Base-by-base conservation (phyloP, 768 basidiomycete species). In the Pulveroboletus sp. region DNA sequence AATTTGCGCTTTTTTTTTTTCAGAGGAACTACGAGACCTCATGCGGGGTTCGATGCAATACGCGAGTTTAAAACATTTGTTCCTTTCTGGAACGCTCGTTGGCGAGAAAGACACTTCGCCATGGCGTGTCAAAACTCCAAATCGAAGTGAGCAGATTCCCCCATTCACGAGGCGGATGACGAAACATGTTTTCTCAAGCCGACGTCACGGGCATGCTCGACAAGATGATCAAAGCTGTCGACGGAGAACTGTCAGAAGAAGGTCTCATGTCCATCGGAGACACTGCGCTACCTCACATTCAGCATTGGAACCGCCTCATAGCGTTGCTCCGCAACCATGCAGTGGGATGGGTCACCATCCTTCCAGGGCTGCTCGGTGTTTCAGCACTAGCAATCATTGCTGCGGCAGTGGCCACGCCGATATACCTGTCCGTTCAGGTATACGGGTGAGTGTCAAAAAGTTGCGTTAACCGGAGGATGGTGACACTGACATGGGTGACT, bases 231-330 rank as follows among this genome's bases (percentile, higher is more conserved):
- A 35, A 17, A 7, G 9, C 11, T n/a, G 9, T 35, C 17, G 16
- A 35, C 17, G 42, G 27, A 11, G 45, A 50, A 13, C 19, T 55
- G 8, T 48, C 37, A 0, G 39, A 57, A 27, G 55, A 50, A 13
- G 39, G 49, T 22, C 45, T 54, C 5, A 26, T 53, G 43, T 38
- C 49, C 7, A 40, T 54, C n/a, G 57, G 51, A 0, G 49, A 54
- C 11, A 14, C 30, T 4, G 30, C 45, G 13, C 29, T 50, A 7
- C 51, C 51, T 0, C 51, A 58, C 42, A 54, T 58, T 17, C 40
- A 38, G 7, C 46, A 53, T 19, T 45, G 51, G 55, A 26, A 53
- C 12, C 45, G 47, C 22, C 42, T 57, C 26, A 35, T 16, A 4
- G 29, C n/a, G 10, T 20, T 46, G 1, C 22, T 58, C 24, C 32